Base-by-base conservation (phyloP, 2,329 filamentous ascomycete genomes). In the Knufia fluminis region DNA sequence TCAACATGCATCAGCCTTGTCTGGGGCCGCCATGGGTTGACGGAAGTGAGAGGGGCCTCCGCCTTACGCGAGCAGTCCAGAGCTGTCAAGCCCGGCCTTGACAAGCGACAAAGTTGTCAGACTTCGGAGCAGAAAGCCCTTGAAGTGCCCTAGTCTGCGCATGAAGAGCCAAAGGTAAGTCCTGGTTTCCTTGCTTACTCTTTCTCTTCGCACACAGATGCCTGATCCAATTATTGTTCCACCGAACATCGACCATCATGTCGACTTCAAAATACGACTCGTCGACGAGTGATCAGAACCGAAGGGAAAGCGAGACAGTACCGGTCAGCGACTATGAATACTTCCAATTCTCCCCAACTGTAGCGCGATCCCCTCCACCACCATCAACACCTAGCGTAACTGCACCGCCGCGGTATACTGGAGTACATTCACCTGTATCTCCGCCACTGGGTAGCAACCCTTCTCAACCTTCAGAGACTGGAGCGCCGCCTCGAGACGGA, bases 251-350 rank as follows among this genome's bases (percentile, higher is more conserved):
- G 7, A 44, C 24, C 19, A 31, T 14, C 14, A 44, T 44, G 41
- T 44, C 41, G 41, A 26, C 23, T 19, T 44, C 41, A 23, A 23
- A 44, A 14, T 31, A 44, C 41, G 28, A 44, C 7, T 19, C 20
- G 14, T n/a, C 7, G 35, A 8, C 12, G 19, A 44, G 20, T 23
- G 41, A n/a, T 14, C 16, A 44, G 6, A 31, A 44, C 16, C 10
- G 41, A 28, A 23, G 41, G 24, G 41, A 44, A 19, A 44, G 41
- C 14, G 41, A 44, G 6, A 23, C 41, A 14, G 41, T 23, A 9
- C 41, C 41, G 3, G 41, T 44, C 3, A 44, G 41, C 14, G 41
- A 44, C 19, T 44, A 26, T 17, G 41, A 44, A 6, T 44, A 44
- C 41, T 44, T 44, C 24, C 41, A 44, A 22, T 44, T 28, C n/a